Conservation (phyloP, 169 alveolate genomes). For the Plasmodium gonderi region DNA sequence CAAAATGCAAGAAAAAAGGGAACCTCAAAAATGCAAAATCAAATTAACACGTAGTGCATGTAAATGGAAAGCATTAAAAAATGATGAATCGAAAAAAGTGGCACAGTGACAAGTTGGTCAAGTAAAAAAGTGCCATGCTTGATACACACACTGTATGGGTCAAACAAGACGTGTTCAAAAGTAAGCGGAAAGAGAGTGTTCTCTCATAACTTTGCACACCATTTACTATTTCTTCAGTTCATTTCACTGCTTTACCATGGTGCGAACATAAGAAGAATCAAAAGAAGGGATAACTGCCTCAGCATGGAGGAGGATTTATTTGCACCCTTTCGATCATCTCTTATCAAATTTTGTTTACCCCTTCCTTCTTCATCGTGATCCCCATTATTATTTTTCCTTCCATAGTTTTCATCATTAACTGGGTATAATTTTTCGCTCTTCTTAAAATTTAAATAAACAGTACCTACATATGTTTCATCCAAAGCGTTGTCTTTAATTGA, state of each 20-base stretch:
- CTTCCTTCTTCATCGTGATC: neutral
- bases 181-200: neutral
- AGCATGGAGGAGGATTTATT: neutral
- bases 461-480: neutral
- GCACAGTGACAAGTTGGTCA: neutral
- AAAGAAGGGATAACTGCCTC: neutral
- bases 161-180: neutral
- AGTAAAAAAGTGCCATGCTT: too few relatives aligned
- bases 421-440: neutral
- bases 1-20: neutral
- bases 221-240: neutral
- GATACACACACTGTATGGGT: neutral
- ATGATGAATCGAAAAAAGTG: neutral
- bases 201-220: neutral
- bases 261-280: neutral
- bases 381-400: neutral
- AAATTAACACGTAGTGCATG: neutral
- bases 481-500: neutral
- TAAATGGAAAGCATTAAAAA: neutral
- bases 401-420: neutral
- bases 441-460: conserved; percentile 1
- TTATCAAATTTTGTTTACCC: neutral
- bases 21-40: neutral
- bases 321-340: too few relatives aligned
- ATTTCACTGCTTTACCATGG: neutral